These are phyloP conservation scores for Hebeloma cylindrosporum DNA, from an alignment of 768 basidiomycete genomes.

Conservation along the genomic window DNA sequence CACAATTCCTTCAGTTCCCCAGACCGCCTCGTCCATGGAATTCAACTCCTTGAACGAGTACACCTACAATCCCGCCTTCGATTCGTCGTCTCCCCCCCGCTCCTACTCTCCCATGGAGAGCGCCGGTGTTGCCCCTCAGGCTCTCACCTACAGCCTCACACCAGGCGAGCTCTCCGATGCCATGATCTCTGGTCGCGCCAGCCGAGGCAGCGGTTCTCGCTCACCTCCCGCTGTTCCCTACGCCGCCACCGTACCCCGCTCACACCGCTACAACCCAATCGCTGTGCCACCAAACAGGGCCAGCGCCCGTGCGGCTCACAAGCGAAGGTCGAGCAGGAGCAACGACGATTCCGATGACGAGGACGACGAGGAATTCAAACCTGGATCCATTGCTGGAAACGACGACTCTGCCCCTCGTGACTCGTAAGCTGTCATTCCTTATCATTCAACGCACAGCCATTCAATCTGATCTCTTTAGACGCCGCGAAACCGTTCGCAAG, in stretches of 20 bases:
- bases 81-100: conserved; percentile 56
- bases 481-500: conserved; percentile 87
- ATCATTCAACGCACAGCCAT: not conserved
- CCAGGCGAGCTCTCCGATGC: conserved; percentile 78
- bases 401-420: conserved; percentile 45
- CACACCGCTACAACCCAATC: conserved; percentile 80
- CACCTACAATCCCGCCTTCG: conserved; percentile 52
- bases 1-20: conserved; percentile 43
- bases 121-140: conserved; percentile 66
- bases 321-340: conserved; percentile 42
- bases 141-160: conserved; percentile 65
- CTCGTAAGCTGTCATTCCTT: conserved; percentile 36
- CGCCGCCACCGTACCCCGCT: conserved; percentile 64
- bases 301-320: conserved; percentile 45
- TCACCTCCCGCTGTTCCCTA: conserved; percentile 51
- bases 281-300: conserved; percentile 55
- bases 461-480: conserved; percentile 34
- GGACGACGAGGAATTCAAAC: conserved; percentile 74
- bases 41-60: conserved; percentile 62
- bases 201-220: conserved; percentile 67
- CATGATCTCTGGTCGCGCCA: conserved; percentile 59
- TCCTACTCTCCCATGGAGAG: conserved; percentile 69
- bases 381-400: conserved; percentile 41
- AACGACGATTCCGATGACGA: conserved; percentile 64
- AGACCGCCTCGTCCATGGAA: conserved; percentile 60